A percentile compares a stretch with the other conserved stretches of the same genome.
phyloP scores from a whole-genome alignment of 306 rosid species.

The Sophora flavescens region DNA sequence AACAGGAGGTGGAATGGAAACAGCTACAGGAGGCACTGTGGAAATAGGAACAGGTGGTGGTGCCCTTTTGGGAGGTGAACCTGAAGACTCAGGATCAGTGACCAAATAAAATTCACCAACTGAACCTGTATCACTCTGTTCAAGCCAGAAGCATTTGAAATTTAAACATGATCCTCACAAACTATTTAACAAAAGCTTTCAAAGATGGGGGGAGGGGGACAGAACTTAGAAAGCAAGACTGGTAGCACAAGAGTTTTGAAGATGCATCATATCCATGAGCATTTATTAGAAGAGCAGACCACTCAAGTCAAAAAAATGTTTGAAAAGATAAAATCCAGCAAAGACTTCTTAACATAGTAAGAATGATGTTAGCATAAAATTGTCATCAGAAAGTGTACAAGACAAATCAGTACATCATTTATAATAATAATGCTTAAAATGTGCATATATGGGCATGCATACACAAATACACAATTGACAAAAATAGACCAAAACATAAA shows the following conservation, averaged over 20 bases:
- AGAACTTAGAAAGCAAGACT: constrained; percentile 30
- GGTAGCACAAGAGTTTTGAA: constrained; percentile 39
- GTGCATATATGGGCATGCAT: constrained; percentile 20
- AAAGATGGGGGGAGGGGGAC: neutral
- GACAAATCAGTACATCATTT: constrained; percentile 13
- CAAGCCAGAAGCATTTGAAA: constrained; percentile 54
- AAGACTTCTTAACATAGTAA: constrained; percentile 12
- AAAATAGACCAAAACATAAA: constrained; percentile 22
- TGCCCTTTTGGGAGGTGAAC: constrained; percentile 92
- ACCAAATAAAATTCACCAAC: constrained; percentile 89
- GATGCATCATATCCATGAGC: constrained; percentile 28
- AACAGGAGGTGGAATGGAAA: constrained; percentile 59
- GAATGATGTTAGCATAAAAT: constrained; percentile 1
- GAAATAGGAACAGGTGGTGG: constrained; percentile 79
- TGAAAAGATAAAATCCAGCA: constrained; percentile 22
- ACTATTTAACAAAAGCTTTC: constrained; percentile 36
- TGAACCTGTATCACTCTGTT: constrained; percentile 83
- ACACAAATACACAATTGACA: constrained; percentile 15
- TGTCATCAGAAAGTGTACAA: constrained; percentile 31
- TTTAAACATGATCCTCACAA: constrained; percentile 44
- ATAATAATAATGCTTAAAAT: constrained; percentile 30
- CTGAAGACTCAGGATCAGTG: constrained; percentile 78
- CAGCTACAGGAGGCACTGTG: constrained; percentile 53
- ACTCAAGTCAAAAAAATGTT: neutral
- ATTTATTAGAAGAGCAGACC: constrained; percentile 30